These are phyloP conservation scores for Plasmodium gallinaceum DNA, from an alignment of 169 alveolate species.

Conservation along the genomic window DNA sequence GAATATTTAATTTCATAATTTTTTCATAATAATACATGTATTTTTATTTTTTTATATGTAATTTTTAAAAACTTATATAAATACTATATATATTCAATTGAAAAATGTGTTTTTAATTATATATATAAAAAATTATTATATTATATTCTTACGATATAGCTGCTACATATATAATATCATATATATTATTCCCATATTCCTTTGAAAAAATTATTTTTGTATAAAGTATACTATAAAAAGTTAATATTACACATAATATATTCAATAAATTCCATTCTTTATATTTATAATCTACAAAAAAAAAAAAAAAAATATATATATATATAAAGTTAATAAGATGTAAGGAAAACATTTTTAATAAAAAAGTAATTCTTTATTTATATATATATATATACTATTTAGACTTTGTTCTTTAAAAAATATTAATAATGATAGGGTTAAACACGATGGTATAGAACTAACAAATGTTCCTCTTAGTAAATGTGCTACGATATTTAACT, in stretches of 20 bases:
- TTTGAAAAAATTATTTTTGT: slow-evolving; percentile 67
- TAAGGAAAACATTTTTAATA: slow-evolving; percentile 13
- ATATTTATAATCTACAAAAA: slow-evolving; percentile 46
- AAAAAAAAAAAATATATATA: not conserved
- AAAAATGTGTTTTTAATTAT: not conserved
- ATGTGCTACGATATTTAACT: slow-evolving; percentile 71
- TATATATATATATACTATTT: slow-evolving; percentile 32
- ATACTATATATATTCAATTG: slow-evolving; percentile 9
- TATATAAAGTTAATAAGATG: slow-evolving; percentile 2
- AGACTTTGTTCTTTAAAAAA: slow-evolving; percentile 67
- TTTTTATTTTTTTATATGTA: not conserved
- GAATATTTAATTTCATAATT: not conserved
- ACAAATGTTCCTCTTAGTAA: slow-evolving; percentile 75
- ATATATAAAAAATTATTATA: slow-evolving; percentile 12
- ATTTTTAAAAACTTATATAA: not conserved
- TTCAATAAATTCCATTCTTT: slow-evolving; percentile 70
- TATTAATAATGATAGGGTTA: slow-evolving; percentile 66
- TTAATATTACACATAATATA: slow-evolving; percentile 57
- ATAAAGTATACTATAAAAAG: slow-evolving; percentile 69
- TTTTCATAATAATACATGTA: not conserved
- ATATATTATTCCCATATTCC: slow-evolving; percentile 74
- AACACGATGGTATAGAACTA: slow-evolving; percentile 74
- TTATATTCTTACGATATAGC: slow-evolving; percentile 59
- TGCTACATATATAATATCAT: slow-evolving; percentile 66
- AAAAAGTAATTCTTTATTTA: slow-evolving; percentile 6